These are phyloP conservation scores for Papilionanthe hybrid DNA, from an alignment of 116 monocot species.

Conservation along the genomic window DNA sequence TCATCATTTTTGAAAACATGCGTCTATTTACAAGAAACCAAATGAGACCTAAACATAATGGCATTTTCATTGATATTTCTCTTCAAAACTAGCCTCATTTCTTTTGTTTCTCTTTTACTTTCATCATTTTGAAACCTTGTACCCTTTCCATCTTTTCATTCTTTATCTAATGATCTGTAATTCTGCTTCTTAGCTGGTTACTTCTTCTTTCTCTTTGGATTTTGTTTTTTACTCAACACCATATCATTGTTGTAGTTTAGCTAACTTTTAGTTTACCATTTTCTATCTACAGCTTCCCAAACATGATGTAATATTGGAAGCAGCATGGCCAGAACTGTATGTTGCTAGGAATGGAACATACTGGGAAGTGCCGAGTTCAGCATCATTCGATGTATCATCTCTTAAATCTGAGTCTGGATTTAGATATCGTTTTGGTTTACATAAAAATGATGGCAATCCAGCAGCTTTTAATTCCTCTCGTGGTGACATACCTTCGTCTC, in stretches of 20 bases:
- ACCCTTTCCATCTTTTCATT: not conserved
- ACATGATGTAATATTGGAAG: conserved; percentile 81
- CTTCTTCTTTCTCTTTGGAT: not conserved
- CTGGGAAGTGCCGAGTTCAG: conserved; percentile 72
- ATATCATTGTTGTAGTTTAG: not conserved
- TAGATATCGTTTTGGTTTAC: conserved; percentile 72
- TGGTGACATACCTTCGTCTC: conserved; percentile 29
- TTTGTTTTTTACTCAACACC: not conserved
- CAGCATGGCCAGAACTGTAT: conserved; percentile 68
- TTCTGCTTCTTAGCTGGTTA: not conserved
- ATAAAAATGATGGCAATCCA: conserved; percentile 60
- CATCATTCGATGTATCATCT: conserved; percentile 63
- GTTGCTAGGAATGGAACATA: conserved; percentile 61
- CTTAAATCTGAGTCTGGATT: conserved; percentile 60
- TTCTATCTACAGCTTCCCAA: conserved; percentile 52
- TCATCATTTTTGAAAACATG: not conserved
- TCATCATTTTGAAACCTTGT: not conserved
- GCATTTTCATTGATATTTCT: not conserved
- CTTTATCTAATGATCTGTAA: not conserved
- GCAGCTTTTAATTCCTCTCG: conserved; percentile 36
- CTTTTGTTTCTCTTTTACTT: not conserved
- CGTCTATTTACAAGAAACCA: not conserved
- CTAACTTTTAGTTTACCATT: not conserved
- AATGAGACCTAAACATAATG: not conserved
- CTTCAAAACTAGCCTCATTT: not conserved